Base-by-base conservation (phyloP, 257 asterid genomes). In the Craterostigma plantagineum region DNA sequence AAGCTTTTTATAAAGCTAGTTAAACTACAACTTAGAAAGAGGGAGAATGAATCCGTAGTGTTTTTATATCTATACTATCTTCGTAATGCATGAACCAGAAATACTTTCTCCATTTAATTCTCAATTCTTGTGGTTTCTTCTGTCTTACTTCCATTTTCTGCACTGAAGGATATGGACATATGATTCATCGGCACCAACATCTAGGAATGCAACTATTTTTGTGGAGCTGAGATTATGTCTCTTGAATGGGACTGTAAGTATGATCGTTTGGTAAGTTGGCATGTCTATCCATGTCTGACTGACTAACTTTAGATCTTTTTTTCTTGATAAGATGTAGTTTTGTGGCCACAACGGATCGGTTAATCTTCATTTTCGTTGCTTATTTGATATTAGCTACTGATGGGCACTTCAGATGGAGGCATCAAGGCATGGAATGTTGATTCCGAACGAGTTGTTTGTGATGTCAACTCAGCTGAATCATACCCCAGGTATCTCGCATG, bases 181-280 rank as follows among this genome's bases (percentile, higher is more conserved):
- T 56, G 95, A 79, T 57, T 64, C 92, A 51, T 63, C 76, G 42
- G 77, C 79, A 35, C 70, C 91, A 52, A 60, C 95, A 56, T 69
- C 93, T 51, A 79, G 93, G 67, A 82, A 87, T 58, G 98, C 98
- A 53, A 87, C 98, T 44, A 82, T 87, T 62, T n/a, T 61, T 82
- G 95, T 49, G 95, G 95, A 57, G 81, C 93, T n/a, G 93, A 87
- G 71, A 63, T 87, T 70, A 71, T 60, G 71, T 79, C 95, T 43
- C 98, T 87, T 48, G 97, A 82, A 67, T 87, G 98, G 98, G 98
- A 87, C 60, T 79, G 86, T 75, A 82, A 82, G 65, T 87, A 95
- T 43, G 92, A 87, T 61, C 92, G 98, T 49, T 55, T 87, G 92
- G 95, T 87, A 72, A 27, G 79, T 63, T 44, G 55, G 48, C 42